These are phyloP conservation scores for Nepenthes alata DNA, from an alignment of 179 eudicot species.

Conservation along the genomic window DNA sequence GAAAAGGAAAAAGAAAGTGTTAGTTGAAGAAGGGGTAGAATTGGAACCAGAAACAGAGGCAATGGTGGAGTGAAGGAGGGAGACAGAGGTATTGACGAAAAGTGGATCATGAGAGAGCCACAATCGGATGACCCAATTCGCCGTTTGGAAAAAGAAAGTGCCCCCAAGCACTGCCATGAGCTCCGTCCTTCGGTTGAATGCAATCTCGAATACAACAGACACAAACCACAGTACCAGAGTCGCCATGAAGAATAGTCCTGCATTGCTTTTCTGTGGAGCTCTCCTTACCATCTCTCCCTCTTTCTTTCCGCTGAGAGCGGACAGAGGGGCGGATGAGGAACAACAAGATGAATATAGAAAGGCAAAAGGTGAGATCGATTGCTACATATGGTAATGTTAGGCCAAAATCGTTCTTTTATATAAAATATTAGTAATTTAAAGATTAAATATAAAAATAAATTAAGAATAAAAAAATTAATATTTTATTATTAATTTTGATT, in stretches of 20 bases:
- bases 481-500: no score
- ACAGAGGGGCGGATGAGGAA: no score
- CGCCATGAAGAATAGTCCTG: constrained; percentile 41
- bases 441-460: no score
- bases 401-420: no score
- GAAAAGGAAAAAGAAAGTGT: no score
- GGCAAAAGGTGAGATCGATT: no score
- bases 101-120: constrained; percentile 52
- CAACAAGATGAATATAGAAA: no score
- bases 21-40: background rate
- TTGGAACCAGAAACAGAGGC: constrained; percentile 55
- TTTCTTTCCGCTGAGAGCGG: background rate
- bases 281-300: constrained; percentile 18
- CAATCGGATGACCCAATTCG: constrained; percentile 45
- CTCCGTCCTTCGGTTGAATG: constrained; percentile 33
- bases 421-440: no score
- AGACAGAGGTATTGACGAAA: constrained; percentile 60
- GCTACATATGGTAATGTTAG: no score
- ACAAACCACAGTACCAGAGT: constrained; percentile 58
- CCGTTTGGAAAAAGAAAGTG: constrained; percentile 45
- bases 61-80: constrained; percentile 70
- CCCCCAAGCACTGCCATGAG: constrained; percentile 32
- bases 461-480: no score
- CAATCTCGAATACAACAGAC: constrained; percentile 51
- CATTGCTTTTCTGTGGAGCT: constrained; percentile 19